phyloP scores from a whole-genome alignment of 202 grass and related monocot genomes.

The Setaria viridis region DNA sequence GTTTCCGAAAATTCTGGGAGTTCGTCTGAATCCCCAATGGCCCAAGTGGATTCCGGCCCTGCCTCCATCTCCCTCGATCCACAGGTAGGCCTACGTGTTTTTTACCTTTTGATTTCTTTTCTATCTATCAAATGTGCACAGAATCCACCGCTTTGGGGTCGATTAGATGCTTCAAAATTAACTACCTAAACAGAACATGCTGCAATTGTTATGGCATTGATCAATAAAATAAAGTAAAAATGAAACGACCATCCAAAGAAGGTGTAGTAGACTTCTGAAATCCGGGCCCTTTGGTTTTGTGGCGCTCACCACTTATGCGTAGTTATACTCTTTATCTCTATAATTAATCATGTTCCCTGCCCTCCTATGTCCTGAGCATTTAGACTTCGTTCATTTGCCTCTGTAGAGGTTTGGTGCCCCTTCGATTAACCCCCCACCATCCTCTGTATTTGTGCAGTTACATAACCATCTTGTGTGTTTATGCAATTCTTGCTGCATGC shows the following conservation, averaged over 20 bases:
- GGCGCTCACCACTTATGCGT: background rate
- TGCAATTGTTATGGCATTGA: background rate
- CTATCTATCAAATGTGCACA: no score
- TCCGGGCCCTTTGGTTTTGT: background rate
- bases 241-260: background rate
- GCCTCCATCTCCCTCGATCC: background rate
- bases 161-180: background rate
- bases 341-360: background rate
- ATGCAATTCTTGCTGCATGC: no score
- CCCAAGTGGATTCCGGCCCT: background rate
- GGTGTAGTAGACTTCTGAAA: background rate
- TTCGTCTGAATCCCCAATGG: background rate
- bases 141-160: background rate
- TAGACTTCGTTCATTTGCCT: background rate
- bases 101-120: no score
- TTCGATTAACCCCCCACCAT: no score
- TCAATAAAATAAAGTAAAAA: background rate
- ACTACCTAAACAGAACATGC: background rate
- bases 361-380: background rate
- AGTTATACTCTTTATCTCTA: background rate
- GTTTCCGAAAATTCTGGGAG: background rate
- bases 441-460: no score
- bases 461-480: no score
- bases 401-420: no score
- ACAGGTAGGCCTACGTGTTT: background rate